phyloP scores from a whole-genome alignment of 495 filamentous ascomycete genomes.

The Neurospora hispaniola region DNA sequence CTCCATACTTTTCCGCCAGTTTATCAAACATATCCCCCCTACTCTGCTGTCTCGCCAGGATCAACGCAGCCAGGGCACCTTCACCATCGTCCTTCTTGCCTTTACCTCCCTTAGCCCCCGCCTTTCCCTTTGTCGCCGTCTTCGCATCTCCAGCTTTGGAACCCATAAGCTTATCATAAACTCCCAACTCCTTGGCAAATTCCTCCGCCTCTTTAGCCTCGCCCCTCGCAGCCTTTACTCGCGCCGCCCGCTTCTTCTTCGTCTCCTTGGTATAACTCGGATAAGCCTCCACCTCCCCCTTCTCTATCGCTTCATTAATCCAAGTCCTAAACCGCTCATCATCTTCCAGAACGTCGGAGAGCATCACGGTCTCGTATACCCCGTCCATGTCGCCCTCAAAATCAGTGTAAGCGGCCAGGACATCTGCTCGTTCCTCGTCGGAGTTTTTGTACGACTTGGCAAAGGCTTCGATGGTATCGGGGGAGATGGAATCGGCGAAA shows the following conservation, averaged over 20 bases:
- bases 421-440: conserved; percentile 67
- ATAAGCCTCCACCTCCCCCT: conserved; percentile 52
- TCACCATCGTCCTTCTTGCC: conserved; percentile 32
- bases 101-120: conserved; percentile 28
- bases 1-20: conserved; percentile 65
- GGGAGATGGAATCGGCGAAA: conserved; percentile 58
- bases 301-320: conserved; percentile 71
- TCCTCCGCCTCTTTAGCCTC: conserved; percentile 67
- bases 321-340: conserved; percentile 73
- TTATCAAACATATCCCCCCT: conserved; percentile 47
- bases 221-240: conserved; percentile 50
- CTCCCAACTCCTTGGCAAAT: conserved; percentile 57
- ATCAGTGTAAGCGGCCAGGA: conserved; percentile 64
- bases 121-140: background rate
- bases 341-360: conserved; percentile 73
- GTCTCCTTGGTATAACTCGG: conserved; percentile 58
- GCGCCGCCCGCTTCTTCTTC: conserved; percentile 49
- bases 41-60: conserved; percentile 27
- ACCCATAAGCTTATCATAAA: conserved; percentile 46
- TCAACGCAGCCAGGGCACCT: conserved; percentile 32
- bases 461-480: conserved; percentile 57
- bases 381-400: conserved; percentile 59
- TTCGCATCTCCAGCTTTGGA: no score
- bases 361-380: conserved; percentile 75
- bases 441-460: conserved; percentile 71